A percentile compares a stretch with the other conserved stretches of the same genome.
These are phyloP conservation scores for Cladophialophora yegresii DNA, from an alignment of 2,329 filamentous ascomycete genomes.

Conservation along the genomic window DNA sequence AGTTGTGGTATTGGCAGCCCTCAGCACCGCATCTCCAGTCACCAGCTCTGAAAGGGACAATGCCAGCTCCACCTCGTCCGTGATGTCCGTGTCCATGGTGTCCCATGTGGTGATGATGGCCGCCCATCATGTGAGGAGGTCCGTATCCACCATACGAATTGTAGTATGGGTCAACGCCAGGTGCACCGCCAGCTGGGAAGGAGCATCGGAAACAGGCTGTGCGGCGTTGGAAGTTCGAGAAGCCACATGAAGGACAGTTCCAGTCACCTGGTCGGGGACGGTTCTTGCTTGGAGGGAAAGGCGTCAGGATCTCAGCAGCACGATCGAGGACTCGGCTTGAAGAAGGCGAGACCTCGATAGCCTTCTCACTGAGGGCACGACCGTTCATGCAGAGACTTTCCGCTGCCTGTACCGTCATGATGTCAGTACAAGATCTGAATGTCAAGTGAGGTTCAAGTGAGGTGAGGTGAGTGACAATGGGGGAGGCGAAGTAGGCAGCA, in stretches of 20 bases:
- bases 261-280: conserved; percentile 94
- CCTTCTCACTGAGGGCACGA: conserved; percentile 95
- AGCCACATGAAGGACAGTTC: conserved; percentile 98
- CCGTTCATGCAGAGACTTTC: conserved; percentile 99
- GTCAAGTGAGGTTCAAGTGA: background rate
- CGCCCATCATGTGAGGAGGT: conserved; percentile 77
- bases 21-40: conserved; percentile 99
- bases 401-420: conserved; percentile 66
- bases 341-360: conserved; percentile 96
- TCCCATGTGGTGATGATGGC: conserved; percentile 66
- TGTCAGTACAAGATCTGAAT: conserved; percentile 10
- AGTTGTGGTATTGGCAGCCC: conserved; percentile 97
- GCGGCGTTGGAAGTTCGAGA: conserved; percentile 98
- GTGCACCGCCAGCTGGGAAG: conserved; percentile 88
- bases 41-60: conserved; percentile 94
- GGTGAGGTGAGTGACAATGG: conserved; percentile 23
- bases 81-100: conserved; percentile 54
- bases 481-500: background rate
- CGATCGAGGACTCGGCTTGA: conserved; percentile 95
- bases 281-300: conserved; percentile 98
- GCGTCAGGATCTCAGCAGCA: conserved; percentile 91
- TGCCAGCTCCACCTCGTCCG: conserved; percentile 69
- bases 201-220: conserved; percentile 99
- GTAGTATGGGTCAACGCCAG: conserved; percentile 72
- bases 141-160: conserved; percentile 57